Evolutionary conservation across 805 yeast genomes (phyloP).

Genomic region (Lachancea cidri): DNA sequence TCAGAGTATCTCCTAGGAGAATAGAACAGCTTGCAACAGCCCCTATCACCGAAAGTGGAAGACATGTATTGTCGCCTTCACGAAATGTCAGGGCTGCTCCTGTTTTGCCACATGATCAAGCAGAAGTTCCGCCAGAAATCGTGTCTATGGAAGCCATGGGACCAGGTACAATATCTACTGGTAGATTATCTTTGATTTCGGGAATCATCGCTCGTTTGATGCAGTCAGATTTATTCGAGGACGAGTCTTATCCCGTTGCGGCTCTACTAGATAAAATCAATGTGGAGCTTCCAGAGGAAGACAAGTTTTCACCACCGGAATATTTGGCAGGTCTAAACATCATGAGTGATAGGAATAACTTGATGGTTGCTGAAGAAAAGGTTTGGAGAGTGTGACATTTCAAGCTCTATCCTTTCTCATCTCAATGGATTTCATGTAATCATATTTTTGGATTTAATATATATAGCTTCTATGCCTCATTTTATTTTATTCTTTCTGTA

Average conservation of each 20-base stretch:
- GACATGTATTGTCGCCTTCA: conserved; percentile 6
- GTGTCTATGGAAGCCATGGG: conserved; percentile 17
- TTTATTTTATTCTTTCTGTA: no score
- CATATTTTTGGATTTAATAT: no score
- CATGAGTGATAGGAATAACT: conserved; percentile 41
- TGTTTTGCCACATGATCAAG: conserved; percentile 13
- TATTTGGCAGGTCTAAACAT: conserved; percentile 39
- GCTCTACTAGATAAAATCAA: conserved; percentile 40
- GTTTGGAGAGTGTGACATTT: conserved; percentile 39
- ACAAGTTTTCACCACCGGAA: conserved; percentile 41
- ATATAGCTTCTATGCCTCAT: no score
- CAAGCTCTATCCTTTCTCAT: no score
- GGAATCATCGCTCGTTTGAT: conserved; percentile 44
- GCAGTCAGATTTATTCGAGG: conserved; percentile 40
- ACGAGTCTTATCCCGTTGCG: conserved; percentile 39
- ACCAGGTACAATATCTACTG: conserved; percentile 42
- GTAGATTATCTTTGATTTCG: conserved; percentile 44
- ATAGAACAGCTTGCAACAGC: conserved; percentile 8
- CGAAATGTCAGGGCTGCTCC: conserved; percentile 11
- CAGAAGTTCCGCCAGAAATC: conserved; percentile 19
- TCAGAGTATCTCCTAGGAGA: conserved; percentile 31
- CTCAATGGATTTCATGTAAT: no score
- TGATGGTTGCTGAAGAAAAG: conserved; percentile 45
- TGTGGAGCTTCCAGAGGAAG: conserved; percentile 42
- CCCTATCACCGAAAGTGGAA: conserved; percentile 6